Percentiles rank a stretch among this genome's conserved stretches.
Conservation (phyloP, 768 basidiomycete species). For the Auricularia sp. region DNA sequence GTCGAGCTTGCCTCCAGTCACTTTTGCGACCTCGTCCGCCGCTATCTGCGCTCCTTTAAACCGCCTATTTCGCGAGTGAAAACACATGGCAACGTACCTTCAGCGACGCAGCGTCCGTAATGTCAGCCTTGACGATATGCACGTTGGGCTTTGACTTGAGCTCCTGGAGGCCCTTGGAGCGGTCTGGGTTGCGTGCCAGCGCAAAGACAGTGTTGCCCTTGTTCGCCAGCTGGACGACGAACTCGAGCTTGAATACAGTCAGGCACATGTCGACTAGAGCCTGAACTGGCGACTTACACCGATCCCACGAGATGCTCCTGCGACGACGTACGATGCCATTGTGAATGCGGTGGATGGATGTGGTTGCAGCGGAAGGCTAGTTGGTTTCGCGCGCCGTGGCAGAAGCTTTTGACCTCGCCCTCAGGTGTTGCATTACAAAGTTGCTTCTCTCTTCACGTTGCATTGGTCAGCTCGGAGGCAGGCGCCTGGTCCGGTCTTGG, state of each 20-base stretch:
- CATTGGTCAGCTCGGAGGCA: too few relatives aligned
- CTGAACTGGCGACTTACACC: background rate
- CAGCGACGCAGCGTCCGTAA: background rate
- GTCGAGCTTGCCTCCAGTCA: constrained; percentile 23
- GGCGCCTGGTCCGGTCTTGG: too few relatives aligned
- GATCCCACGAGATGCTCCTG: background rate
- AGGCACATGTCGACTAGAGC: background rate
- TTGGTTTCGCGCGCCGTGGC: background rate
- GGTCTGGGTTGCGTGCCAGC: background rate
- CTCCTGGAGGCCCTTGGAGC: background rate
- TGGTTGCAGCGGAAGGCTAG: background rate
- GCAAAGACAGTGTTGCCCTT: background rate
- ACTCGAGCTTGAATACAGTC: background rate
- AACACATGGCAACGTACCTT: background rate
- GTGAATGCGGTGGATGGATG: background rate
- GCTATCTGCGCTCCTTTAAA: constrained; percentile 7
- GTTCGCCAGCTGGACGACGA: background rate
- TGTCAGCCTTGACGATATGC: background rate
- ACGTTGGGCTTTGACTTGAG: background rate
- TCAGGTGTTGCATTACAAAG: too few relatives aligned
- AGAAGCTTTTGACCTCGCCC: background rate
- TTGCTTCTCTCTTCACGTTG: too few relatives aligned
- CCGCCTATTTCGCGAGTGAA: background rate
- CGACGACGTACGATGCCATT: background rate
- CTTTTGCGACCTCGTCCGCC: constrained; percentile 6